Base-by-base conservation (phyloP, 768 basidiomycete genomes). In the Lentinus brumalis region DNA sequence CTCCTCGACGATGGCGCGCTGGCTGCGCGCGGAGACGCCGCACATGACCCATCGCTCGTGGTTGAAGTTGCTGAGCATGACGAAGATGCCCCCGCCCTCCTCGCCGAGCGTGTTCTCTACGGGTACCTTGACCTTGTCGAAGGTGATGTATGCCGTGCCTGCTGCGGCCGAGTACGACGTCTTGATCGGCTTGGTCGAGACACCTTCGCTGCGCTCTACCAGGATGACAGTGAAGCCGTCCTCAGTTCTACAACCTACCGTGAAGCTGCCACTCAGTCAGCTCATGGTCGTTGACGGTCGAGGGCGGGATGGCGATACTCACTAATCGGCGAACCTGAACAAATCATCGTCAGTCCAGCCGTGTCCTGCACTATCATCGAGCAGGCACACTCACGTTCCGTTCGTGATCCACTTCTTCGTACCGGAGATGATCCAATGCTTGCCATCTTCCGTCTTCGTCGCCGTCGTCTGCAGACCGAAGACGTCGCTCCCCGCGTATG, bases 11-110 rank as follows among this genome's bases (percentile, higher is more conserved):
- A 84, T 77, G 47, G 78, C 60, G 30, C 94, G 84, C 54, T 94
- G 92, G 10, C 66, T 93, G 91, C 35, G 79, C 72, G 35, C 82
- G 78, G 26, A 85, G 85, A 44, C 78, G 68, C 89, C 91, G 72
- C 86, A 86, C 90, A 95, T 94, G 21, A 94, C 91, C 92, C 91
- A 95, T 60, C 91, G 88, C 71, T 95, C 94, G 73, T 96, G 94
- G 72, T 96, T 96, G 78, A 96, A 96, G 77, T 96, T 97, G 66
- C 89, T 71, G 50, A 52, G 50, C 64, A 84, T 83, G 42, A 86
- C 85, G 62, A 86, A 82, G 58, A 91, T 78, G 7, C 91, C 92
- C 57, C 85, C 85, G 56, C 90, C 85, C 69, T 91, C 91, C 29
- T 84, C 81, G 5, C 94, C 94, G 29, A 97, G 84, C 4, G 91